These are phyloP conservation scores for Sergeia podlipaevii DNA, from an alignment of 208 protist genomes.

Conservation along the genomic window DNA sequence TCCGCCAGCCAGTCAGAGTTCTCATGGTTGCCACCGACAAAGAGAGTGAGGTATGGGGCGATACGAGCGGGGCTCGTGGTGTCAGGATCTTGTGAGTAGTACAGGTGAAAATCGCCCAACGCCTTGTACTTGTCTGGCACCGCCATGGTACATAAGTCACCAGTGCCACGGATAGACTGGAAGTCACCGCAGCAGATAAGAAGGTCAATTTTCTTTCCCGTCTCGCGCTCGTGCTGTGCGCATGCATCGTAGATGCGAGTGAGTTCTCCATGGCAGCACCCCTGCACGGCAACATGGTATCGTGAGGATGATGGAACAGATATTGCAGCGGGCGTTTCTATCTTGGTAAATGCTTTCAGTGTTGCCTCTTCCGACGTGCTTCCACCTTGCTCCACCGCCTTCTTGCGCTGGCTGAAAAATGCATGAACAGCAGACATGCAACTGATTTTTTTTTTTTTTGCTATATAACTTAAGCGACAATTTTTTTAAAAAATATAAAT, in stretches of 20 bases:
- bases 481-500: too few species aligned
- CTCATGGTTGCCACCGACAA: slow-evolving; percentile 99
- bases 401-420: slow-evolving; percentile 32
- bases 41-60: slow-evolving; percentile 97
- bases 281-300: slow-evolving; percentile 94
- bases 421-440: slow-evolving; percentile 28
- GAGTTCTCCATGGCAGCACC: slow-evolving; percentile 98
- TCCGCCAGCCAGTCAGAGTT: slow-evolving; percentile 94
- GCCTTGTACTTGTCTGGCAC: slow-evolving; percentile 94
- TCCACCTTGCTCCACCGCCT: slow-evolving; percentile 10
- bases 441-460: neutral
- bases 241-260: slow-evolving; percentile 95
- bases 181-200: slow-evolving; percentile 99
- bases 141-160: slow-evolving; percentile 93
- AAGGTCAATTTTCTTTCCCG: slow-evolving; percentile 93
- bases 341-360: neutral
- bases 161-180: slow-evolving; percentile 91
- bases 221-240: slow-evolving; percentile 59
- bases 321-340: neutral
- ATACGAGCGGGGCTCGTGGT: neutral
- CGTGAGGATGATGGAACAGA: neutral
- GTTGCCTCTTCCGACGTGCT: slow-evolving; percentile 13
- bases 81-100: slow-evolving; percentile 74
- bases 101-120: slow-evolving; percentile 95
- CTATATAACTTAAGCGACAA: too few species aligned